These are phyloP conservation scores for Penicillium sp. DNA, from an alignment of 2,329 filamentous ascomycete genomes.

Conservation along the genomic window DNA sequence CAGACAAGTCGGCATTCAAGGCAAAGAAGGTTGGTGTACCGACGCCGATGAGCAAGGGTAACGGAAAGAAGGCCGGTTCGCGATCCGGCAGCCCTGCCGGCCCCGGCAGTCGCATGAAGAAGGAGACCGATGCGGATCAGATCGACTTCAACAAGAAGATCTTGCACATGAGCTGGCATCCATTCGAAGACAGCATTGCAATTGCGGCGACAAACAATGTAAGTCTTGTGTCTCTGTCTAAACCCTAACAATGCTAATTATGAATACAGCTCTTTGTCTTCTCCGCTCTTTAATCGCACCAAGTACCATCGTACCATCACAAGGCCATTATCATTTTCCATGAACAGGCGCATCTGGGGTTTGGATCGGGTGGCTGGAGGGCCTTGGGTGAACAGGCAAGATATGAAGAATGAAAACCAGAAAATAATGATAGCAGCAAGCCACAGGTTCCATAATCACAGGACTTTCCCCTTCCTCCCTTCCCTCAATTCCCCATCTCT, in stretches of 20 bases:
- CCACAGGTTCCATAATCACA: slow-evolving; percentile 26
- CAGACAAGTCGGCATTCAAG: slow-evolving; percentile 99
- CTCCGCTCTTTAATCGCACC: slow-evolving; percentile 61
- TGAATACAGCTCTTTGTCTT: slow-evolving; percentile 69
- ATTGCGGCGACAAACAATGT: slow-evolving; percentile 99
- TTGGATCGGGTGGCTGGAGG: slow-evolving; percentile 20
- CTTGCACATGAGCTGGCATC: slow-evolving; percentile 99
- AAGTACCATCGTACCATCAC: slow-evolving; percentile 9
- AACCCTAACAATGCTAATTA: slow-evolving; percentile 14
- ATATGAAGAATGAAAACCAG: slow-evolving; percentile 23
- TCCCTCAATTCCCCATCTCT: slow-evolving; percentile 6
- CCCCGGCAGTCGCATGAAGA: slow-evolving; percentile 91
- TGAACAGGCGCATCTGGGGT: slow-evolving; percentile 27
- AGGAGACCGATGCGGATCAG: slow-evolving; percentile 98
- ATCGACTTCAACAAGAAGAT: slow-evolving; percentile 99
- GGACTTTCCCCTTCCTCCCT: slow-evolving; percentile 20
- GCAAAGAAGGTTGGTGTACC: slow-evolving; percentile 99
- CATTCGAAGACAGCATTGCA: slow-evolving; percentile 98
- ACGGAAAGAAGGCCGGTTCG: slow-evolving; percentile 82
- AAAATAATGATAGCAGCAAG: slow-evolving; percentile 24
- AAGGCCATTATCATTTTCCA: slow-evolving; percentile 24
- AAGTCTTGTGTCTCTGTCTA: slow-evolving; percentile 48
- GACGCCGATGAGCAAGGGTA: slow-evolving; percentile 84
- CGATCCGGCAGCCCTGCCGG: slow-evolving; percentile 85
- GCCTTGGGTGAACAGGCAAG: slow-evolving; percentile 18